Evolutionary conservation across 2,329 filamentous ascomycete species (phyloP).

Genomic region (Beauveria sp.): DNA sequence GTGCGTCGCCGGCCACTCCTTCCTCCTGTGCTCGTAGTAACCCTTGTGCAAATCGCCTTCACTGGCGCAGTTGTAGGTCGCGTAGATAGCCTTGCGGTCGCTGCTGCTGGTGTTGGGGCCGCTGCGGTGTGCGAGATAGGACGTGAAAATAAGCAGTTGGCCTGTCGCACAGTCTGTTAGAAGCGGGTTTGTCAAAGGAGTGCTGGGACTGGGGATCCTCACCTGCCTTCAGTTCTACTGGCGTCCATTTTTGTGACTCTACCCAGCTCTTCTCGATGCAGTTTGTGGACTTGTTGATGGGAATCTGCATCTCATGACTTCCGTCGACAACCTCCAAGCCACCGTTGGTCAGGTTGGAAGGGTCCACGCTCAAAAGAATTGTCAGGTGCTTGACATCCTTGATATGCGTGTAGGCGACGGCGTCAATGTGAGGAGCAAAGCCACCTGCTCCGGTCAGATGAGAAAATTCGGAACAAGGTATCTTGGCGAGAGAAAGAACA

Average conservation of each 20-base stretch:
- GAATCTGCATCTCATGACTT: slow-evolving; percentile 14
- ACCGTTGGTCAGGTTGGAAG: slow-evolving; percentile 14
- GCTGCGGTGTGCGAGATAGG: slow-evolving; percentile 16
- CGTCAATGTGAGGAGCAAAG: slow-evolving; percentile 18
- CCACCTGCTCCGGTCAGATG: slow-evolving; percentile 1
- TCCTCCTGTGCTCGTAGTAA: slow-evolving; percentile 16
- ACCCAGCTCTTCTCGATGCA: slow-evolving; percentile 15
- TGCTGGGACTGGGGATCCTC: too few species aligned
- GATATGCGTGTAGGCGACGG: slow-evolving; percentile 16
- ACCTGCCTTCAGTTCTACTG: slow-evolving; percentile 15
- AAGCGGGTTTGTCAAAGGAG: too few species aligned
- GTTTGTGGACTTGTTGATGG: slow-evolving; percentile 12
- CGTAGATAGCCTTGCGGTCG: slow-evolving; percentile 16
- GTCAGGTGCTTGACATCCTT: slow-evolving; percentile 16
- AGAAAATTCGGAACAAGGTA: too few species aligned
- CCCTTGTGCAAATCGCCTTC: slow-evolving; percentile 16
- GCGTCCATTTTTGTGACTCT: slow-evolving; percentile 12
- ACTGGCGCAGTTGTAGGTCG: slow-evolving; percentile 15
- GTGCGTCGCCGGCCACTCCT: slow-evolving; percentile 15
- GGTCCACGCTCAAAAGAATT: slow-evolving; percentile 15
- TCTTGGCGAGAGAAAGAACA: too few species aligned
- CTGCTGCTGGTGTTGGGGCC: slow-evolving; percentile 13
- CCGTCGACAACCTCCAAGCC: slow-evolving; percentile 14
- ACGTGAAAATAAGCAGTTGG: slow-evolving; percentile 16
- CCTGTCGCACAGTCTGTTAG: neutral